Evolutionary conservation across 2,329 filamentous ascomycete genomes (phyloP).

Genomic region (Pyrenochaeta sp.): DNA sequence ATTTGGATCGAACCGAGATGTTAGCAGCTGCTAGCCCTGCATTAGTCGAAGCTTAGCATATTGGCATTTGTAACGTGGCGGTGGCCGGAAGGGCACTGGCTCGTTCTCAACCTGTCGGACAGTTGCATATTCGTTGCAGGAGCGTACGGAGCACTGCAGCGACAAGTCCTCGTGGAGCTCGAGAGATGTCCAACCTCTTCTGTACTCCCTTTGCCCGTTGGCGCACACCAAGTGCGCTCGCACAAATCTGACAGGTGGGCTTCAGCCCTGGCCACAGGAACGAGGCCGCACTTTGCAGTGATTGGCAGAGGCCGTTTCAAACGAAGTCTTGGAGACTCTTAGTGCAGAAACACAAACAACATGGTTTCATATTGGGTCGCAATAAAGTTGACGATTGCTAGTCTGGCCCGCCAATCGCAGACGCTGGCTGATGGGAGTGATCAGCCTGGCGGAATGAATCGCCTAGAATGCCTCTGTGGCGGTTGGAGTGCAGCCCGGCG

Average conservation of each 20-base stretch:
- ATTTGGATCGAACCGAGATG: conserved; percentile 23
- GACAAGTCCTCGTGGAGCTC: not conserved
- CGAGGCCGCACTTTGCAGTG: conserved; percentile 10
- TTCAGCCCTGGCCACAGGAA: conserved; percentile 14
- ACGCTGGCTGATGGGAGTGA: not conserved
- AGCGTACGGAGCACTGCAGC: not conserved
- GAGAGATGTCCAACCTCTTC: not conserved
- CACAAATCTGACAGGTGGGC: conserved; percentile 12
- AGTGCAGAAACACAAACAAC: conserved; percentile 16
- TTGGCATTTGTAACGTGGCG: conserved; percentile 4
- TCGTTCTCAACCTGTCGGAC: not conserved
- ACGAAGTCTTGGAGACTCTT: conserved; percentile 10
- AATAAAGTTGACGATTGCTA: conserved; percentile 6
- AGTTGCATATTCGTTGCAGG: not conserved
- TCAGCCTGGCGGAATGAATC: conserved; percentile 5
- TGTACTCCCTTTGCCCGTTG: conserved; percentile 3
- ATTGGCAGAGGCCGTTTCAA: conserved; percentile 35
- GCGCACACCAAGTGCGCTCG: conserved; percentile 6
- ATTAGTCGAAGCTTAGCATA: conserved; percentile 27
- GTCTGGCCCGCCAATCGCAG: conserved; percentile 9
- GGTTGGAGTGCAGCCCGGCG: not conserved
- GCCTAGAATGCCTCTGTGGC: conserved; percentile 1
- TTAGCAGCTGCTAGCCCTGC: conserved; percentile 11
- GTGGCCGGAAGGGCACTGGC: not conserved
- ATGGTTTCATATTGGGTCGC: conserved; percentile 12